A percentile compares a stretch with the other conserved stretches of the same genome.
phyloP scores from a whole-genome alignment of 1,139 yeast species.

The Meyerozyma carpophila region DNA sequence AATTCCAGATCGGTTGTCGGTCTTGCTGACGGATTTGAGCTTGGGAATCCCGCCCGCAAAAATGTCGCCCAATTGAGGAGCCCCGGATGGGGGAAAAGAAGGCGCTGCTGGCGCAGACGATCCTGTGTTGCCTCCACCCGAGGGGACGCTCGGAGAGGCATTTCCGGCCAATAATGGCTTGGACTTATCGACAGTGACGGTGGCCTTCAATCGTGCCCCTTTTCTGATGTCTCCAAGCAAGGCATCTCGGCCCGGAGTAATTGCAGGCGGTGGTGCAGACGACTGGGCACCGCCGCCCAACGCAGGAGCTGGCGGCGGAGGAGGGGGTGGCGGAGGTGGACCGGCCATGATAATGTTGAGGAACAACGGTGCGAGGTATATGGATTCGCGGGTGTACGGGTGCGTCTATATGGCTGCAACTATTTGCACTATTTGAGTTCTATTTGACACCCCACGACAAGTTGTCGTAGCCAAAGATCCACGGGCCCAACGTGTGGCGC shows the following conservation, averaged over 20 bases:
- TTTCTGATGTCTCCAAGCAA: slow-evolving; percentile 81
- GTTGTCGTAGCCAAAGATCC: slow-evolving; percentile 88
- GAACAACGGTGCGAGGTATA: neutral
- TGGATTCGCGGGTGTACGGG: neutral
- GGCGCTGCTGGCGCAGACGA: slow-evolving; percentile 13
- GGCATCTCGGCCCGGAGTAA: slow-evolving; percentile 63
- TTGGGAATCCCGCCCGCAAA: slow-evolving; percentile 88
- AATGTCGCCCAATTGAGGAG: slow-evolving; percentile 68
- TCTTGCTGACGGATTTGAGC: slow-evolving; percentile 47
- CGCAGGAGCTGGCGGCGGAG: slow-evolving; percentile 33
- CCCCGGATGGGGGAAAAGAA: slow-evolving; percentile 20
- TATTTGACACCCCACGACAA: slow-evolving; percentile 44
- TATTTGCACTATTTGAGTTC: neutral
- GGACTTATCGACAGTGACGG: slow-evolving; percentile 47
- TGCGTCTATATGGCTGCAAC: neutral
- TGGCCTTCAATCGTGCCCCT: slow-evolving; percentile 70
- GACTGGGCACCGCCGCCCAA: slow-evolving; percentile 12
- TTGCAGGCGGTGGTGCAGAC: slow-evolving; percentile 27
- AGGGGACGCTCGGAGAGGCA: slow-evolving; percentile 5
- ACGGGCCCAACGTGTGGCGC: slow-evolving; percentile 81
- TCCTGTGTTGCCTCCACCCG: neutral
- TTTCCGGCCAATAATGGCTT: slow-evolving; percentile 37
- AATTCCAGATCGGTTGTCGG: slow-evolving; percentile 39
- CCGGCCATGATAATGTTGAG: neutral
- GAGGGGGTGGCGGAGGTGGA: slow-evolving; percentile 37